Percentiles rank a stretch among this genome's conserved stretches.
phyloP scores from a whole-genome alignment of 768 basidiomycete species.

The Macrolepiota albuminosa region DNA sequence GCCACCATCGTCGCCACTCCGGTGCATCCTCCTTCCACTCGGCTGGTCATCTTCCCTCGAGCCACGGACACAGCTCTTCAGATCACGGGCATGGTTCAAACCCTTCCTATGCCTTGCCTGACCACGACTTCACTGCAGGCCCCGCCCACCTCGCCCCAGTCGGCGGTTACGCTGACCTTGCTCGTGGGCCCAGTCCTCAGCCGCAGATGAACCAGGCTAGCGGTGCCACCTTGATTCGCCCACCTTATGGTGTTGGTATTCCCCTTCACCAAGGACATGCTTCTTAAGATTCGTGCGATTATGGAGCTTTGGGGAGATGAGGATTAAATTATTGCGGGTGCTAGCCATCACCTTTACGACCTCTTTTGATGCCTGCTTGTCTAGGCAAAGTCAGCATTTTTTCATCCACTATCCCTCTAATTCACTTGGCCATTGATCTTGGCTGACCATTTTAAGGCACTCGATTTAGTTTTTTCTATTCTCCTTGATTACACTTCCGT shows the following conservation, averaged over 20 bases:
- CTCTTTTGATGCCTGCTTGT: slow-evolving; percentile 2
- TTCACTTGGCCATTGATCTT: slow-evolving; percentile 21
- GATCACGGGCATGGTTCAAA: slow-evolving; percentile 27
- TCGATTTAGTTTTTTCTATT: slow-evolving; percentile 2
- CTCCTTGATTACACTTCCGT: not conserved
- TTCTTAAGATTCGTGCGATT: slow-evolving; percentile 16
- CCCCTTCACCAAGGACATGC: slow-evolving; percentile 56
- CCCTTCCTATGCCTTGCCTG: slow-evolving; percentile 44
- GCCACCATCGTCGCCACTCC: slow-evolving; percentile 50
- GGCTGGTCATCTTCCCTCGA: slow-evolving; percentile 31
- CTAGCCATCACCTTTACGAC: slow-evolving; percentile 7
- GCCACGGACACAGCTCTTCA: slow-evolving; percentile 21
- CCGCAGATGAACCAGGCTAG: slow-evolving; percentile 56
- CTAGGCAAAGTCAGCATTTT: slow-evolving; percentile 11
- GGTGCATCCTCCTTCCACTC: slow-evolving; percentile 71
- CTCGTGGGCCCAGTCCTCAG: slow-evolving; percentile 68
- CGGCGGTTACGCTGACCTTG: slow-evolving; percentile 79
- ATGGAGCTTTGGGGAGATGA: slow-evolving; percentile 18
- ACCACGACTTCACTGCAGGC: slow-evolving; percentile 77
- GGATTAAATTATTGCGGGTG: not conserved
- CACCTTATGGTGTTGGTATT: slow-evolving; percentile 50
- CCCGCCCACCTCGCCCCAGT: slow-evolving; percentile 54
- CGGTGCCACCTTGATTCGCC: slow-evolving; percentile 43
- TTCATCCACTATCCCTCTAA: slow-evolving; percentile 14
- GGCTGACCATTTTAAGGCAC: slow-evolving; percentile 16